A percentile compares a stretch with the other conserved stretches of the same genome.
Evolutionary conservation across 352 stramenopile species (phyloP).

Genomic region (Phytophthora agathidicida): DNA sequence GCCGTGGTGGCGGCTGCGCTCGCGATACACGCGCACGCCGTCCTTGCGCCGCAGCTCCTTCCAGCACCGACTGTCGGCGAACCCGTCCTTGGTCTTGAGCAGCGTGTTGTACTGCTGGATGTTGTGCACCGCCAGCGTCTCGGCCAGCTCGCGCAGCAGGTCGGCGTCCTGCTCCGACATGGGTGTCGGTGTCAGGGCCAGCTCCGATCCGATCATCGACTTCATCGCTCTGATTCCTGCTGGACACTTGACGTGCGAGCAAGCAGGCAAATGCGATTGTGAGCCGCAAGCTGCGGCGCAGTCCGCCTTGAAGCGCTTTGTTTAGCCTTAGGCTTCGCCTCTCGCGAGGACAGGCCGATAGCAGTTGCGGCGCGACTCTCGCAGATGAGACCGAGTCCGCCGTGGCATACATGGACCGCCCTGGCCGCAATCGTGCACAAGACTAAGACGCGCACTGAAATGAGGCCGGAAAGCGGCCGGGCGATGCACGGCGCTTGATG

Average conservation of each 20-base stretch:
- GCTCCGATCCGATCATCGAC: background rate
- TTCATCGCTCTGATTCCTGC: background rate
- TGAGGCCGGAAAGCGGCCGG: background rate
- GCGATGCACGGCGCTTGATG: background rate
- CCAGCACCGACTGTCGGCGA: background rate
- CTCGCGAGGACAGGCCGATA: no score
- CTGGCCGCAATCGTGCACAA: no score
- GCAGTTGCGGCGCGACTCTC: no score
- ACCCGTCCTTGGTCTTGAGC: conserved; percentile 3
- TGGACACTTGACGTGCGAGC: no score
- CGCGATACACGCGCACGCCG: background rate
- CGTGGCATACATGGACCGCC: no score
- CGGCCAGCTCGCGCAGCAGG: conserved; percentile 17
- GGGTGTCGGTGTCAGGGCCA: background rate
- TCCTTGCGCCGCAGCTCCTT: conserved; percentile 5
- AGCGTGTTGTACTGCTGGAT: conserved; percentile 6
- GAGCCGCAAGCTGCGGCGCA: no score
- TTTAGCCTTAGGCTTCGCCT: no score
- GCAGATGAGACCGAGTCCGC: no score
- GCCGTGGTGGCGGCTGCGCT: background rate
- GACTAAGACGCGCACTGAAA: conserved; percentile 6
- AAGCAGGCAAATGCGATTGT: conserved; percentile 1
- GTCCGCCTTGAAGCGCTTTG: no score
- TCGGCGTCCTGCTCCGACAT: conserved; percentile 19
- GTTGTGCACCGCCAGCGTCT: conserved; percentile 5